Evolutionary conservation across 805 yeast species (phyloP), one percentile per base, ranked within the genome.

Genomic region (Candida nemodendra): DNA sequence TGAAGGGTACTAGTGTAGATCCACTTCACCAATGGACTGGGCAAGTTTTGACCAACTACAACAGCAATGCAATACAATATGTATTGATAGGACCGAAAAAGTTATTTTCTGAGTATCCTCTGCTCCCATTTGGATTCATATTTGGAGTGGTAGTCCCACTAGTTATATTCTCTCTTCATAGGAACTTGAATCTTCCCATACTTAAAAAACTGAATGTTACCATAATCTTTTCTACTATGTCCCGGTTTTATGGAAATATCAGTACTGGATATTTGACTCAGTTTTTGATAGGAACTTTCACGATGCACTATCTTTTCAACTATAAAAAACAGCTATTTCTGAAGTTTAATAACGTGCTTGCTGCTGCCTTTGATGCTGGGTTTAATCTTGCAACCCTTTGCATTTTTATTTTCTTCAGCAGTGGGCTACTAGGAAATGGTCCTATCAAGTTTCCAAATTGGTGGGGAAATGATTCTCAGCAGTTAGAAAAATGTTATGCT

Each of bases 21-120:
- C 73, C 76, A 1, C 54, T 72, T 18, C 71, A 69, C 41, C 78
- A 73, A 48, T 73, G 78, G 78, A 72, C 76, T 2, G 78, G 74
- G 2, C 77, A 73, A 43, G 42, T 59, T 5, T 59, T 73, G 22
- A 56, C 62, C 23, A 54, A 61, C 13, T 63, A 60, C 41, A 70
- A 72, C 47, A 66, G 74, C n/a, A 73, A 72, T 47, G 72, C 78
- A 9, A 64, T 72, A 22, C 76, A 70, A 44, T 73, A 73, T 42
- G 76, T 72, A n/a, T 59, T 73, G 1, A 53, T 73, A 34, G 78
- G 78, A 0, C 78, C 78, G 0, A 48, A 55, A n/a, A 53, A 68
- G 21, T 54, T 73, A 4, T 73, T 73, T 41, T 50, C 50, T n/a
- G 53, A 66, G 30, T 72, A 73, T 41, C 65, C 68, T 1, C 46